Base-by-base conservation (phyloP, 2,329 filamentous ascomycete genomes). In the Calonectria crousiana region DNA sequence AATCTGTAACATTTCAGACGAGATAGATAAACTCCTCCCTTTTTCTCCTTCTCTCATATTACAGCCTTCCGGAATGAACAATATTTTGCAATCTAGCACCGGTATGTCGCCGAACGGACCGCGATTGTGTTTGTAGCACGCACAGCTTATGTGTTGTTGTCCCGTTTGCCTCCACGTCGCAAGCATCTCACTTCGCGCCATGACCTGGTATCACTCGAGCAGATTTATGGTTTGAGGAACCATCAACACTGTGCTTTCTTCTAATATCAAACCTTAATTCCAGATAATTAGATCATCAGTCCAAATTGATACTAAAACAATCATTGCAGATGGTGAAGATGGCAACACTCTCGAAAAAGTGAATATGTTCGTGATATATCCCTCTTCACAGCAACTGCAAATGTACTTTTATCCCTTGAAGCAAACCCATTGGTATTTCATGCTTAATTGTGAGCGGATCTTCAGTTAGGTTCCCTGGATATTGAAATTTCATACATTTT, bases 381-480 rank as follows among this genome's bases (percentile, higher is more conserved):
- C 4, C 9, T 47, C 44, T 47, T 23, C 9, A 5, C 18, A 47
- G 44, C 18, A 23, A 23, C n/a, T 47, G 18, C n/a, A 23, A 47
- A 47, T 47, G 10, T 9, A 47, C n/a, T 4, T 47, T 1, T 23
- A 47, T 23, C 20, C 5, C 4, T 47, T 6, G 4, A 23, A 13
- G 44, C n/a, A 47, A n/a, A 23, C n/a, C 9, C 3, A 23, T 23
- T 23, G 5, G 10, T 23, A 47, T 6, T 47, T 23, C 13, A 23
- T 10, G 1, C 3, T 23, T 23, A 0, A 23, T 23, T 23, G 1
- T 11, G 9, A 47, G 10, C 5, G 11, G 3, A 0, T n/a, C 10
- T 47, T 47, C n/a, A 23, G 44, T 11, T 8, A 23, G 3, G 3
- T 13, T 23, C 10, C n/a, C 20, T 23, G n/a, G 44, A 47, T 44